Evolutionary conservation across 306 rosid genomes (phyloP).

Genomic region (Geum urbanum): DNA sequence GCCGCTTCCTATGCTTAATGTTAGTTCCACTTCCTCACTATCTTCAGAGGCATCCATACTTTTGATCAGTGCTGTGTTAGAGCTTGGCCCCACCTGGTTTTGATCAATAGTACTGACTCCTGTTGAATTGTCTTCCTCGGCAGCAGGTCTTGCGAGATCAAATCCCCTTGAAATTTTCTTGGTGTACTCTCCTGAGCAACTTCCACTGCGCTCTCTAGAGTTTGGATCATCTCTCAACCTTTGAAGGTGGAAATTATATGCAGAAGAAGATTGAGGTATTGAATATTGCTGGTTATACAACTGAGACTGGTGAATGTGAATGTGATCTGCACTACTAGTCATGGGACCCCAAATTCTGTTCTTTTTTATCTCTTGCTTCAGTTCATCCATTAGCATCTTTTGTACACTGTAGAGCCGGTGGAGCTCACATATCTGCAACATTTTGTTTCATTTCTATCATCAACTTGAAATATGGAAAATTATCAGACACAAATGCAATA

Average conservation of each 20-base stretch:
- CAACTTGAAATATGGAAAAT: neutral
- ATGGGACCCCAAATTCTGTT: constrained; percentile 31
- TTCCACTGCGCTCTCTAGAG: constrained; percentile 70
- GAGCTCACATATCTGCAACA: constrained; percentile 72
- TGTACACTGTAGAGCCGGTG: constrained; percentile 76
- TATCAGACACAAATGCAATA: neutral
- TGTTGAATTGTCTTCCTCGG: constrained; percentile 40
- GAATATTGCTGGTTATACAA: constrained; percentile 33
- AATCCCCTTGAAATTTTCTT: constrained; percentile 53
- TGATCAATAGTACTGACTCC: constrained; percentile 35
- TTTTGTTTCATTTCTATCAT: constrained; percentile 14
- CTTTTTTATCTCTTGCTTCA: constrained; percentile 42
- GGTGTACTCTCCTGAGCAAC: constrained; percentile 59
- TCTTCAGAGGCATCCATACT: constrained; percentile 41
- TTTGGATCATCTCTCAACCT: constrained; percentile 47
- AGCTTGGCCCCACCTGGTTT: constrained; percentile 50
- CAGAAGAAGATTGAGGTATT: constrained; percentile 25
- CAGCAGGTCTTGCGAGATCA: constrained; percentile 69
- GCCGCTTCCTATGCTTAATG: constrained; percentile 80
- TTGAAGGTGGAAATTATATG: constrained; percentile 34
- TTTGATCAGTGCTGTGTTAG: constrained; percentile 25
- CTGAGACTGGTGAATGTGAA: constrained; percentile 30
- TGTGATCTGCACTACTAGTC: constrained; percentile 29
- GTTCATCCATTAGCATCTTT: constrained; percentile 68
- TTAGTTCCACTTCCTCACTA: constrained; percentile 73